These are phyloP conservation scores for Salix arbutifolia DNA, from an alignment of 345 rosid genomes.

Conservation along the genomic window DNA sequence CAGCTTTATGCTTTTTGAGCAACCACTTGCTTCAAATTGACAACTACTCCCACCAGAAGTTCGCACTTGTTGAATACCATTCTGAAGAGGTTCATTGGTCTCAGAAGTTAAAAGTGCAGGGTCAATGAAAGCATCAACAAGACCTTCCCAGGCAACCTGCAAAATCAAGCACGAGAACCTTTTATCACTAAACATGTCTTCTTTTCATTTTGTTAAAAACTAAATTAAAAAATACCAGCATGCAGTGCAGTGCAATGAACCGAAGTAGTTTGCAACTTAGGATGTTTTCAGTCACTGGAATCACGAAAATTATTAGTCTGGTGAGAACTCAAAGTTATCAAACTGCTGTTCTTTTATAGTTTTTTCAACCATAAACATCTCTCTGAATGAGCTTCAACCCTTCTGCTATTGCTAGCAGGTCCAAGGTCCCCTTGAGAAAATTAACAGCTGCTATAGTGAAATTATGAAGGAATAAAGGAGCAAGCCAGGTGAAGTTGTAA, in stretches of 20 bases:
- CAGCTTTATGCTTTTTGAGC: slow-evolving; percentile 44
- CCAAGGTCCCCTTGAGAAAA: no score
- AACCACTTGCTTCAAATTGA: slow-evolving; percentile 26
- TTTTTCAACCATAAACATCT: no score
- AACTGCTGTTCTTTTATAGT: no score
- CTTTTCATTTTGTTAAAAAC: neutral
- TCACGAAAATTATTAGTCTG: no score
- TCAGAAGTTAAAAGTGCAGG: slow-evolving; percentile 15
- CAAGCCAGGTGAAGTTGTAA: no score
- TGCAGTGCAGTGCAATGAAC: neutral
- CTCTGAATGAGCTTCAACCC: no score
- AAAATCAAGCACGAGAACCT: slow-evolving; percentile 10
- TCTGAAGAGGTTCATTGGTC: slow-evolving; percentile 12
- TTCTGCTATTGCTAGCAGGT: no score
- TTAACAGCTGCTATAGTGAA: no score
- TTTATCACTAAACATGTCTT: neutral
- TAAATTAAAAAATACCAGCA: neutral
- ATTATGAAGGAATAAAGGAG: no score
- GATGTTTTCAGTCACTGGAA: no score
- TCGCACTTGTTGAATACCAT: slow-evolving; percentile 11
- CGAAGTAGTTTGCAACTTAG: no score
- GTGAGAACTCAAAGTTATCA: no score
- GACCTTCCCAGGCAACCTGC: slow-evolving; percentile 63
- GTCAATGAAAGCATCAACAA: slow-evolving; percentile 47
- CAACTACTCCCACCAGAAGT: slow-evolving; percentile 10